phyloP scores from a whole-genome alignment of 768 basidiomycete genomes.

The Megacollybia marginata region DNA sequence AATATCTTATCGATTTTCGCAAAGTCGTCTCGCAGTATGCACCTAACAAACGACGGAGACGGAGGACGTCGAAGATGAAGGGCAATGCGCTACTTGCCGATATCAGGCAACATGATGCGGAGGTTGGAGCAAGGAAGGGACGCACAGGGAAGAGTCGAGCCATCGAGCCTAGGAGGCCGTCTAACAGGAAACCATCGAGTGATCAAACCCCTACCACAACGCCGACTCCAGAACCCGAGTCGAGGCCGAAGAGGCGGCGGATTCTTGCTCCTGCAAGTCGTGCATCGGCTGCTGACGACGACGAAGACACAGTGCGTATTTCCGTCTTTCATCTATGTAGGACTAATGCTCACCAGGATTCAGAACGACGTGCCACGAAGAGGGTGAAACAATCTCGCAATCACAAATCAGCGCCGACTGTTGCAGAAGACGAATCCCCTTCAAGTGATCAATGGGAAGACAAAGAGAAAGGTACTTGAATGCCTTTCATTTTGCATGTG shows the following conservation, averaged over 20 bases:
- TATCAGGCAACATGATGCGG: constrained; percentile 70
- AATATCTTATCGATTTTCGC: constrained; percentile 78
- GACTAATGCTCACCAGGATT: neutral
- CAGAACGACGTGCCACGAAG: constrained; percentile 25
- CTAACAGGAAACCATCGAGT: constrained; percentile 29
- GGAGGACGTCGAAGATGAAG: constrained; percentile 64
- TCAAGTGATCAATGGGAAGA: constrained; percentile 46
- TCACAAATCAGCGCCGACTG: constrained; percentile 35
- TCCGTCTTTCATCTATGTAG: neutral
- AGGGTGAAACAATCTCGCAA: constrained; percentile 31
- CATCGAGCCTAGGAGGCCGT: constrained; percentile 22
- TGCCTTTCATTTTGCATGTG: neutral
- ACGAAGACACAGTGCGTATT: constrained; percentile 20
- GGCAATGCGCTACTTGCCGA: constrained; percentile 77
- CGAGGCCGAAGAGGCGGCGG: constrained; percentile 33
- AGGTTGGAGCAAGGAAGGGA: constrained; percentile 33
- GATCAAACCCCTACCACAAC: constrained; percentile 47
- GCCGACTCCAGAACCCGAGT: constrained; percentile 65
- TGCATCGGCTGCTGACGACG: constrained; percentile 13
- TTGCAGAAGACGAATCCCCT: constrained; percentile 15
- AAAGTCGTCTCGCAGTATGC: constrained; percentile 62
- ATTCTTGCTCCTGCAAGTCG: constrained; percentile 11
- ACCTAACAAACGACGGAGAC: constrained; percentile 57
- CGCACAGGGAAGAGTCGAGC: constrained; percentile 31
- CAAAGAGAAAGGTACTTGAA: constrained; percentile 52